These are phyloP conservation scores for Isabelozyma gotoi DNA, from an alignment of 805 yeast genomes.

Conservation along the genomic window DNA sequence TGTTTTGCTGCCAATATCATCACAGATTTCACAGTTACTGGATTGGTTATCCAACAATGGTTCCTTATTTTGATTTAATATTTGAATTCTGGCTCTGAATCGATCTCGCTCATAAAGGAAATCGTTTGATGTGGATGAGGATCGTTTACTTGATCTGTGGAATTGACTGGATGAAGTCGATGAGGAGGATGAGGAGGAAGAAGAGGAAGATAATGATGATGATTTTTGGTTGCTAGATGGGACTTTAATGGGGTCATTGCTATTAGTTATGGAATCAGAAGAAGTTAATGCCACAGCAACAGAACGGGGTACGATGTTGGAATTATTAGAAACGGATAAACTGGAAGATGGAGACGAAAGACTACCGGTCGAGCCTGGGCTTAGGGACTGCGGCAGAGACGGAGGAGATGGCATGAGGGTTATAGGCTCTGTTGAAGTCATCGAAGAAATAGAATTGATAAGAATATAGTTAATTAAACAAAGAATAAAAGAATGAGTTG, in stretches of 20 bases:
- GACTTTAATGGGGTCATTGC: not conserved
- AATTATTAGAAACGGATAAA: not conserved
- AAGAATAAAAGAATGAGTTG: not conserved
- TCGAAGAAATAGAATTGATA: not conserved
- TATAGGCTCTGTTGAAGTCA: slow-evolving; percentile 1
- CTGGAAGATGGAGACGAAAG: slow-evolving; percentile 1
- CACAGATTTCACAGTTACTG: slow-evolving; percentile 32
- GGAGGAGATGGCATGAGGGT: not conserved
- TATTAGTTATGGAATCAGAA: too few species aligned
- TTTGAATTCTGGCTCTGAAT: slow-evolving; percentile 37
- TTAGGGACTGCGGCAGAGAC: not conserved
- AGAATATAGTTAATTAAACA: not conserved
- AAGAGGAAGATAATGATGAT: not conserved
- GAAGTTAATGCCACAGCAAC: not conserved
- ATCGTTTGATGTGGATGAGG: slow-evolving; percentile 42
- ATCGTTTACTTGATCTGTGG: slow-evolving; percentile 26
- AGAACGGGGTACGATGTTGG: not conserved
- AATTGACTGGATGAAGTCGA: not conserved
- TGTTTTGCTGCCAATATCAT: slow-evolving; percentile 35
- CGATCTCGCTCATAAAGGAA: slow-evolving; percentile 39
- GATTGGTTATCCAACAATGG: slow-evolving; percentile 1
- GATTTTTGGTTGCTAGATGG: not conserved
- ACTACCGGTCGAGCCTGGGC: not conserved
- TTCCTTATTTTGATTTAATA: slow-evolving; percentile 21
- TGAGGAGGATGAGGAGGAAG: not conserved